Evolutionary conservation across 2,329 filamentous ascomycete genomes (phyloP), one percentile per base, ranked within the genome.

Genomic region (Apiospora aurea): DNA sequence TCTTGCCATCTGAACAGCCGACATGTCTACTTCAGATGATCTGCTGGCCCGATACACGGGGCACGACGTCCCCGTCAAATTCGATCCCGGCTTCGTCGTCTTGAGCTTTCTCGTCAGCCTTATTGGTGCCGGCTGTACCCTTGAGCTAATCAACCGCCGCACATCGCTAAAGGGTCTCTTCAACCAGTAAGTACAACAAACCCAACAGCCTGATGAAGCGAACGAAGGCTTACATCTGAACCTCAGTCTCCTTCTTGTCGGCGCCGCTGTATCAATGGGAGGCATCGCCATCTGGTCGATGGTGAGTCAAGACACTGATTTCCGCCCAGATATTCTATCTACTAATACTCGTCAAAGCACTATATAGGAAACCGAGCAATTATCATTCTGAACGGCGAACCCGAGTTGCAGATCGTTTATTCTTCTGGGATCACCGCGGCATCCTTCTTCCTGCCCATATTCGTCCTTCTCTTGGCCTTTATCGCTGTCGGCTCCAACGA

Each of bases 301-400:
- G 88, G 86, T 88, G 80, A 72, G 83, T 75, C 10, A 14, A n/a
- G 3, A 0, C 8, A 10, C 34, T 8, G 18, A 14, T 34, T 13
- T 29, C 38, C 34, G 1, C 11, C 57, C 3, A 16, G 57, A 7
- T 18, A 5, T 13, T 11, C 16, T 6, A 64, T 21, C 85, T 77
- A 82, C 86, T 18, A 41, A 64, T 29, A n/a, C 29, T n/a, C 18
- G 14, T 8, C 75, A 82, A 84, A 83, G 93, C 94, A 96, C 79
- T 96, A 93, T 77, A 92, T 96, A 75, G 94, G 94, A 29, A 96
- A 96, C 79, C 88, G 92, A 69, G 94, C 94, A 16, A 93, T 96
- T 73, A 84, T 92, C 38, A 87, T 97, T 26, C 91, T 87, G 49
- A 75, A 90, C 74, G 92, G 92, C 53, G 82, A 89, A 73, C 74